phyloP scores from a whole-genome alignment of 441 rosid species.

The Aleurites moluccanus region DNA sequence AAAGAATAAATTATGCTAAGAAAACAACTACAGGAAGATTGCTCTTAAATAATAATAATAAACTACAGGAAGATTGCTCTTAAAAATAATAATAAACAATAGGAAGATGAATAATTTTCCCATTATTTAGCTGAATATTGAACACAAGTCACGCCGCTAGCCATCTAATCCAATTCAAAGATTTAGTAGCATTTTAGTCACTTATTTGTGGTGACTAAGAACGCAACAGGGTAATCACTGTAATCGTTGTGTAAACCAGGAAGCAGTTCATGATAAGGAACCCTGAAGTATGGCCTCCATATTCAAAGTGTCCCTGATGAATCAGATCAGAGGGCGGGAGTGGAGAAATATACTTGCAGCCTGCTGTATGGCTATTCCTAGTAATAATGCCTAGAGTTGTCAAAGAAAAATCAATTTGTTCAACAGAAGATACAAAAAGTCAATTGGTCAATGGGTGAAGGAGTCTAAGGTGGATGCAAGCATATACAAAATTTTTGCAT shows the following conservation, averaged over 20 bases:
- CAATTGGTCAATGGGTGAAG: background rate
- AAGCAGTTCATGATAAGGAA: background rate
- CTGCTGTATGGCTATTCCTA: background rate
- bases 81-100: too few relatives aligned
- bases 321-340: background rate
- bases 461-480: background rate
- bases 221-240: background rate
- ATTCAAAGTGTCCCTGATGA: background rate
- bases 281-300: background rate
- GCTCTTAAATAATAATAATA: background rate
- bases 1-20: background rate
- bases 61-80: too few relatives aligned
- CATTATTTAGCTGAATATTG: background rate
- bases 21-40: background rate
- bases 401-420: slow-evolving; percentile 5
- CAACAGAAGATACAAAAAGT: background rate
- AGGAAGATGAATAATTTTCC: background rate
- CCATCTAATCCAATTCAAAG: background rate
- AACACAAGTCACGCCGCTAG: background rate
- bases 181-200: background rate
- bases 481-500: background rate
- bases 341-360: background rate
- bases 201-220: background rate
- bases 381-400: too few relatives aligned
- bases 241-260: background rate